Evolutionary conservation across 768 basidiomycete species (phyloP), one percentile per base, ranked within the genome.

Genomic region (Lyophyllum shimeji): DNA sequence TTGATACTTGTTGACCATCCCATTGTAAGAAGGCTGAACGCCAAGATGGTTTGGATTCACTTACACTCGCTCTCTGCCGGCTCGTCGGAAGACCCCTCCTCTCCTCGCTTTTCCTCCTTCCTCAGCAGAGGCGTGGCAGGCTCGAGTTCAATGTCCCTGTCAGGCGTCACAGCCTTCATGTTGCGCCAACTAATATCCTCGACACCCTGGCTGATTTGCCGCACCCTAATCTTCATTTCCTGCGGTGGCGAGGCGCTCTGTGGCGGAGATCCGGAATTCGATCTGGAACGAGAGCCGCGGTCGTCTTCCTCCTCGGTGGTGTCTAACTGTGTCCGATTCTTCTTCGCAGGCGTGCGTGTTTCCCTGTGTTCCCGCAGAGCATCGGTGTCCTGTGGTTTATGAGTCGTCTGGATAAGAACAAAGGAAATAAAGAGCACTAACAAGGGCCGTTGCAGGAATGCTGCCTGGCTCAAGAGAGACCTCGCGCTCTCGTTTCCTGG

Each of bases 151-250:
- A 52, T 62, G 53, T 69, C 67, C 50, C 70, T 69, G 55, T 72
- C 70, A 31, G 67, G 62, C 7, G 65, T 61, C 18, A 57, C 50
- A 23, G 67, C 62, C 56, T 79, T 76, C 66, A 71, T 70, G 55
- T 81, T 84, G 67, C 79, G 77, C 89, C 87, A 89, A 65, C 76
- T 84, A 59, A 90, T 81, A 65, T 90, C 89, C 68, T 89, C 88
- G 29, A 90, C 88, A 24, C 87, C 86, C 64, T 85, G 85, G 59
- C 87, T 89, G 62, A 90, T 89, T 73, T 90, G 89, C 50, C 86
- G 81, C 55, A 88, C 83, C 64, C 74, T 73, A 47, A 82, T 80
- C 75, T 88, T 90, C 72, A 87, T 82, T 70, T 90, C 88, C 60
- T 84, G 82, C 2, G 85, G 86, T 3, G 90, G 89, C n/a, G 90